phyloP scores from a whole-genome alignment of 345 rosid species.

The Bruguiera sexangula region DNA sequence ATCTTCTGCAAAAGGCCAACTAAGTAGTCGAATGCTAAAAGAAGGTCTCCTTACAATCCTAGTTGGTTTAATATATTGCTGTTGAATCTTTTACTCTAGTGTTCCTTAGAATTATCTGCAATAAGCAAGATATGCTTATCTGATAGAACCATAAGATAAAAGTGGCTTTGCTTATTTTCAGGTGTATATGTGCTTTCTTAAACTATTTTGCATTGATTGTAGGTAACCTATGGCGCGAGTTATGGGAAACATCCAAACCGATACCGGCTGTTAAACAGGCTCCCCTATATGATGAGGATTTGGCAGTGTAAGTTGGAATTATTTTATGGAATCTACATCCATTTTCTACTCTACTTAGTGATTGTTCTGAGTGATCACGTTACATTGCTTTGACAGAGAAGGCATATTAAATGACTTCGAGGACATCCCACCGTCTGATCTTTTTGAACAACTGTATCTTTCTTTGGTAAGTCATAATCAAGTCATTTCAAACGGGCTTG shows the following conservation, averaged over 20 bases:
- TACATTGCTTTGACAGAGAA: slow-evolving; percentile 51
- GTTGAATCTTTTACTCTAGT: neutral
- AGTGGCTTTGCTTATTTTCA: neutral
- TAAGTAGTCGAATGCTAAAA: slow-evolving; percentile 93
- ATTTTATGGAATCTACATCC: neutral
- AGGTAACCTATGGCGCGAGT: slow-evolving; percentile 97
- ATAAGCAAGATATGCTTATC: slow-evolving; percentile 1
- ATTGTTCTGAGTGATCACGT: neutral
- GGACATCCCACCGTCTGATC: slow-evolving; percentile 64
- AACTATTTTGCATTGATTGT: slow-evolving; percentile 12
- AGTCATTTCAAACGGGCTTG: neutral
- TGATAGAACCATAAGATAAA: neutral
- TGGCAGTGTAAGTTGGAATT: slow-evolving; percentile 75
- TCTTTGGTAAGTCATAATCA: slow-evolving; percentile 57
- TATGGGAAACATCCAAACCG: slow-evolving; percentile 90
- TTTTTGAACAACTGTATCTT: slow-evolving; percentile 79
- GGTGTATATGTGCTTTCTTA: neutral
- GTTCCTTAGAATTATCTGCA: too few relatives aligned
- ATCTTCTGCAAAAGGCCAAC: slow-evolving; percentile 59
- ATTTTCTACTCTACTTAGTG: neutral
- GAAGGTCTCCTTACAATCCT: slow-evolving; percentile 54
- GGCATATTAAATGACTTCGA: slow-evolving; percentile 74
- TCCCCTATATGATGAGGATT: slow-evolving; percentile 89
- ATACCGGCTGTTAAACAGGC: slow-evolving; percentile 87
- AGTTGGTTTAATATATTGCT: slow-evolving; percentile 1